Percentiles rank a stretch among this genome's conserved stretches.
Evolutionary conservation across 2,329 filamentous ascomycete genomes (phyloP).

Genomic region (Oidium heveae): DNA sequence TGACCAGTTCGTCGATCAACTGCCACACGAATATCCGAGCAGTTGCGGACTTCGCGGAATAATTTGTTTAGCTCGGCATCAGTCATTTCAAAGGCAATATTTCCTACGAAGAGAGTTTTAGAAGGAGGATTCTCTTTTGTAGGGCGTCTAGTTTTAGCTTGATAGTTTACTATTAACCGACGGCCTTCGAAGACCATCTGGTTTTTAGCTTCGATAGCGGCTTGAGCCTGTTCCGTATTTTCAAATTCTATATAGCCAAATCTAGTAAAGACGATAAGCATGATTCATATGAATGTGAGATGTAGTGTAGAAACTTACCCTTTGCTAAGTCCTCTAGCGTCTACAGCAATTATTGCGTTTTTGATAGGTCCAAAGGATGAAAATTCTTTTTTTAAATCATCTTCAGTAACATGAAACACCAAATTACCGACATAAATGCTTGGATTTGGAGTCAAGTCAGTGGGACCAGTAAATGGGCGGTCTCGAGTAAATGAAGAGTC

Average conservation of each 20-base stretch:
- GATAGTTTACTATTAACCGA: conserved; percentile 33
- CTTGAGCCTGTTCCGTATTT: conserved; percentile 23
- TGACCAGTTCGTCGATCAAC: conserved; percentile 61
- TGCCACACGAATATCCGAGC: conserved; percentile 55
- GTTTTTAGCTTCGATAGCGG: conserved; percentile 31
- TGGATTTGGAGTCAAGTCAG: conserved; percentile 1
- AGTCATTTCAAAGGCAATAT: conserved; percentile 66
- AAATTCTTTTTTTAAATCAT: conserved; percentile 33
- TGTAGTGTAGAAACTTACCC: conserved; percentile 24
- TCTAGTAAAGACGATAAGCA: conserved; percentile 15
- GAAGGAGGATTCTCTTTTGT: conserved; percentile 21
- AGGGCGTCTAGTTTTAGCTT: conserved; percentile 9
- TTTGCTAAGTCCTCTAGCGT: conserved; percentile 39
- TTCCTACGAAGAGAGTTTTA: conserved; percentile 56
- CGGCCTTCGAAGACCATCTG: conserved; percentile 37
- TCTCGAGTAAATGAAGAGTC: not conserved
- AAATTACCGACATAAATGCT: conserved; percentile 41
- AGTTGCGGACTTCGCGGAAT: conserved; percentile 43
- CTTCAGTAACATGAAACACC: conserved; percentile 38
- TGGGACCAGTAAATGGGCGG: not conserved
- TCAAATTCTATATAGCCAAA: conserved; percentile 42
- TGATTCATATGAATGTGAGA: not conserved
- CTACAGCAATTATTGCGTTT: conserved; percentile 28
- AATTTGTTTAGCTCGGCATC: conserved; percentile 60
- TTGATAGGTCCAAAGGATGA: conserved; percentile 28